These are phyloP conservation scores for Aspergillaceae sp. DNA, from an alignment of 2,329 filamentous ascomycete species.

Conservation along the genomic window DNA sequence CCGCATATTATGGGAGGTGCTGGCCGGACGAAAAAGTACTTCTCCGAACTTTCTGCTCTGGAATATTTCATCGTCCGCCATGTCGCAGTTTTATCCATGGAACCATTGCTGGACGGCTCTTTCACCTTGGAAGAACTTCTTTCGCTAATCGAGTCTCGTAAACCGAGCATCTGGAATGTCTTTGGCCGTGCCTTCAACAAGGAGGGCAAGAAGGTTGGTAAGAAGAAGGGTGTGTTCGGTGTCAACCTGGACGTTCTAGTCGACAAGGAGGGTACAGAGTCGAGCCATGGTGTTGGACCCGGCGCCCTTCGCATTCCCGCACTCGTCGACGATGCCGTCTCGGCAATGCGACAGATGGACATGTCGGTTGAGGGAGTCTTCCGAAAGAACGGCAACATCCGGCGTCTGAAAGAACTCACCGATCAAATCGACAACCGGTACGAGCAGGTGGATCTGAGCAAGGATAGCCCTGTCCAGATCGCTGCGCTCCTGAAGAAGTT, in stretches of 20 bases:
- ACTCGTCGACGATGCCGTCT: conserved; percentile 89
- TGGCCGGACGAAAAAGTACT: conserved; percentile 66
- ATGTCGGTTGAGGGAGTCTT: conserved; percentile 98
- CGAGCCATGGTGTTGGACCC: conserved; percentile 92
- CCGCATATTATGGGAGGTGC: conserved; percentile 44
- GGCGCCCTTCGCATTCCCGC: conserved; percentile 83
- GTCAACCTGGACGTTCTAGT: conserved; percentile 81
- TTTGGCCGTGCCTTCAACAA: conserved; percentile 94
- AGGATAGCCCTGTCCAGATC: conserved; percentile 85
- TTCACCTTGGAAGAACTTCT: conserved; percentile 93
- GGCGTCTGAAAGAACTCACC: conserved; percentile 76
- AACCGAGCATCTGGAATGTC: conserved; percentile 95
- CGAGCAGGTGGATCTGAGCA: conserved; percentile 74
- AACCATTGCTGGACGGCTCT: conserved; percentile 77
- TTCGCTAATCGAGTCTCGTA: conserved; percentile 83
- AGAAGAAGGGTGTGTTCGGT: conserved; percentile 92
- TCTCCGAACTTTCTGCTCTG: conserved; percentile 87
- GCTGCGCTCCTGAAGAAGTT: conserved; percentile 93
- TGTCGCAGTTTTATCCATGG: conserved; percentile 88
- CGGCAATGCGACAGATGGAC: conserved; percentile 96
- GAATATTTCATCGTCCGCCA: conserved; percentile 98
- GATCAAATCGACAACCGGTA: conserved; percentile 80
- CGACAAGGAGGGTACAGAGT: conserved; percentile 90
- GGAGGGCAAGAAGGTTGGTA: conserved; percentile 58
- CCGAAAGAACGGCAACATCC: conserved; percentile 98